Evolutionary conservation across 805 yeast species (phyloP), one percentile per base, ranked within the genome.

Genomic region (Saturnispora zaruensis): DNA sequence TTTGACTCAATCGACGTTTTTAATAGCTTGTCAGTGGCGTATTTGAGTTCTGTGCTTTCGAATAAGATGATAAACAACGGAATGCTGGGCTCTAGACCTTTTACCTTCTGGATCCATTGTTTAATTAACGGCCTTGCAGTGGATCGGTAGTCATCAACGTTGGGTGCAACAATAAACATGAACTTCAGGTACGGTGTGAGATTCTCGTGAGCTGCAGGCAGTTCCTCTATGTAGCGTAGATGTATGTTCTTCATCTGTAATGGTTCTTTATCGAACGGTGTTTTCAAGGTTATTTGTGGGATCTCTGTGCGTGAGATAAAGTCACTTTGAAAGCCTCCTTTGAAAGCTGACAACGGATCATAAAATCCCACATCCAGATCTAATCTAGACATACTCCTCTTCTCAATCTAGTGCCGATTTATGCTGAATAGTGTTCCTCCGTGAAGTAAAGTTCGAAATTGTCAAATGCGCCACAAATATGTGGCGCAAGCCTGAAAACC

Each of bases 111-210:
- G 24, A 86, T 69, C 98, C 99, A 93, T 56, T 84, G 93, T 44
- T 74, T 75, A 21, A 90, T 78, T 55, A 88, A 69, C 1, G 95
- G 96, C 37, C 99, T 75, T 0, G 85, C 88, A 58, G 83, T 86
- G 0, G 84, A 65, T 52, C 95, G 72, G 64, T 91, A 91, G 1
- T 78, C 78, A 14, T 91, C 98, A 18, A 84, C 63, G 41, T 77
- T 78, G 5, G 78, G 80, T 52, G 83, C 77, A 49, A 75, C 75
- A 6, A 91, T 73, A 50, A 90, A 76, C 70, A 91, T 81, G 20
- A 89, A 60, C 55, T 83, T 75, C 43, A 86, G 68, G 56, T 83
- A 80, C 1, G 41, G 38, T 14, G 34, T 25, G 4, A 37, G 36
- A 7, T 42, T 23, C 1, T 16, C 50, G 55, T 30, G 49, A 41